phyloP scores from a whole-genome alignment of 345 rosid genomes.

The Arabis hirsuta region DNA sequence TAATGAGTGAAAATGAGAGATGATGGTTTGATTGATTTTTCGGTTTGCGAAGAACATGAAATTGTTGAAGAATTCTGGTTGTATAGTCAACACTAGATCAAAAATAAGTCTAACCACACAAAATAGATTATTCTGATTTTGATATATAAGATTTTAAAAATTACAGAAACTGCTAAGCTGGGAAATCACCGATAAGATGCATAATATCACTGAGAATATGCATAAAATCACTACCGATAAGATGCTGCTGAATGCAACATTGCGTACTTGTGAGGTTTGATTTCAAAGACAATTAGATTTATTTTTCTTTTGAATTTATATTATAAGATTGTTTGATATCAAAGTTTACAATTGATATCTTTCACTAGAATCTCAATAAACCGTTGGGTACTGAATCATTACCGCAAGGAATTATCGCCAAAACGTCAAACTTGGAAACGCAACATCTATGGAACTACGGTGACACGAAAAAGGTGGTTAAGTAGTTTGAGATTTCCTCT shows the following conservation, averaged over 20 bases:
- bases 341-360: background rate
- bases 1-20: background rate
- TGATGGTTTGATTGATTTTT: background rate
- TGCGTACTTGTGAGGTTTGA: constrained; percentile 68
- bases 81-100: background rate
- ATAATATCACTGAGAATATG: constrained; percentile 29
- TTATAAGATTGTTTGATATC: background rate
- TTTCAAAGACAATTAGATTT: background rate
- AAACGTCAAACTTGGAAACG: constrained; percentile 65
- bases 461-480: constrained; percentile 46
- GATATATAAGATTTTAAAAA: background rate
- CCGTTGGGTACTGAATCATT: constrained; percentile 63
- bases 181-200: constrained; percentile 52
- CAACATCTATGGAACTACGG: constrained; percentile 58
- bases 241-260: constrained; percentile 42
- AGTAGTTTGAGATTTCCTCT: background rate
- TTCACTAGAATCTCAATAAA: constrained; percentile 53
- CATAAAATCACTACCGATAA: constrained; percentile 44
- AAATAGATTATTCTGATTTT: background rate
- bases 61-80: background rate
- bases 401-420: constrained; percentile 66
- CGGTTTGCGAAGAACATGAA: background rate
- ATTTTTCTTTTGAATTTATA: background rate
- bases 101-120: background rate
- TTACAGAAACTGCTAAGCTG: constrained; percentile 64